Conservation (phyloP, 169 alveolate species). For the Haemoproteus tartakovskyi region DNA sequence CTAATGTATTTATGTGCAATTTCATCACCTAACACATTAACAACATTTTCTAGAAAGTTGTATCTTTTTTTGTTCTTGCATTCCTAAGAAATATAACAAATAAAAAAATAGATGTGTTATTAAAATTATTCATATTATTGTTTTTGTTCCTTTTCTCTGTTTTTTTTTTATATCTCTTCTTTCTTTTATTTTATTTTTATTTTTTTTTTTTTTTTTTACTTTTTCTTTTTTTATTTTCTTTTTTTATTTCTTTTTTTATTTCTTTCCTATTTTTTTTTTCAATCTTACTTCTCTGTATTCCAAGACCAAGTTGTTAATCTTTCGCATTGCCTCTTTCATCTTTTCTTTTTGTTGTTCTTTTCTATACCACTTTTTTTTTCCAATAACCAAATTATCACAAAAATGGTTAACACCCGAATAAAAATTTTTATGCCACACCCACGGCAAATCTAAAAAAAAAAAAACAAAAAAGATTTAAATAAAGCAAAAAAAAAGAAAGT, state of each 20-base stretch:
- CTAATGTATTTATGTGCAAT: slow-evolving; percentile 82
- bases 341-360: slow-evolving; percentile 70
- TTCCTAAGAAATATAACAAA: too few species aligned
- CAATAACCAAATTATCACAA: slow-evolving; percentile 81
- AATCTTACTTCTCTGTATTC: slow-evolving; percentile 57
- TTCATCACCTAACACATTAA: slow-evolving; percentile 83
- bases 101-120: too few species aligned
- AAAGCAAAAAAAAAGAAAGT: background rate
- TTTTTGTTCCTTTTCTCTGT: too few species aligned
- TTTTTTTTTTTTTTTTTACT: too few species aligned
- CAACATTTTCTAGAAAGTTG: slow-evolving; percentile 80
- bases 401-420: slow-evolving; percentile 78
- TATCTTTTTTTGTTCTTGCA: slow-evolving; percentile 71
- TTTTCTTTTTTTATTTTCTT: too few species aligned
- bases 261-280: too few species aligned
- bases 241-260: too few species aligned
- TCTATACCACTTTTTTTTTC: slow-evolving; percentile 83
- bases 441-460: slow-evolving; percentile 75
- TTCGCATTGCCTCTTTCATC: slow-evolving; percentile 31
- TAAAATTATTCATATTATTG: too few species aligned
- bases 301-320: slow-evolving; percentile 42
- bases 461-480: background rate
- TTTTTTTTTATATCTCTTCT: too few species aligned
- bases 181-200: too few species aligned
- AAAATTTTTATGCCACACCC: slow-evolving; percentile 85